Evolutionary conservation across 2,329 filamentous ascomycete genomes (phyloP).

Genomic region (Ampelomyces quisqualis): DNA sequence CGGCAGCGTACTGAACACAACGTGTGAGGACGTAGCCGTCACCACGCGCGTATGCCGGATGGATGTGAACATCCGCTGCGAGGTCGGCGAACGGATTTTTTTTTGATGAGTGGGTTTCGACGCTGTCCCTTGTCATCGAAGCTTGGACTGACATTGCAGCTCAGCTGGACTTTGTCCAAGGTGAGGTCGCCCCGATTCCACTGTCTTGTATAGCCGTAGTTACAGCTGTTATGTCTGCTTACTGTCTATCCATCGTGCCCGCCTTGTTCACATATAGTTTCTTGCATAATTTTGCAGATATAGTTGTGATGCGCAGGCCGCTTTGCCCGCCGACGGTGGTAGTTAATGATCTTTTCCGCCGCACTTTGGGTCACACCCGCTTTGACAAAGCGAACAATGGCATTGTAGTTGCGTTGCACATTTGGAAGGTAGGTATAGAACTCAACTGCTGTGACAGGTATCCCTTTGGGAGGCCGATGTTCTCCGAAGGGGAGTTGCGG

Average conservation of each 20-base stretch:
- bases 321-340: background rate
- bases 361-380: background rate
- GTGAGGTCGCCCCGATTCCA: no score
- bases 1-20: conserved; percentile 1
- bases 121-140: background rate
- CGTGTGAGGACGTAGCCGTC: conserved; percentile 3
- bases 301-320: no score
- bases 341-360: background rate
- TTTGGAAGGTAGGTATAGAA: background rate
- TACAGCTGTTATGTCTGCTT: no score
- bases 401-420: background rate
- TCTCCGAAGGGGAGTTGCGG: background rate
- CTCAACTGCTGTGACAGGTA: background rate
- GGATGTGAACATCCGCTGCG: background rate
- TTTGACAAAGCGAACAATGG: background rate
- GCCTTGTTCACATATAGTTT: no score
- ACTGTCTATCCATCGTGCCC: no score
- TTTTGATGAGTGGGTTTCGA: background rate
- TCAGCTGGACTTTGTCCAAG: no score
- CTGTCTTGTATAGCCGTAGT: no score
- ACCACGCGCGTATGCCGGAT: background rate
- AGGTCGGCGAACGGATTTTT: conserved; percentile 1
- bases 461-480: background rate
- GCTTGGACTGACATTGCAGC: no score
- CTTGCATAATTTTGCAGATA: no score